A percentile compares a stretch with the other conserved stretches of the same genome.
These are phyloP conservation scores for Amylocystis lapponica DNA, from an alignment of 768 basidiomycete species.

Conservation along the genomic window DNA sequence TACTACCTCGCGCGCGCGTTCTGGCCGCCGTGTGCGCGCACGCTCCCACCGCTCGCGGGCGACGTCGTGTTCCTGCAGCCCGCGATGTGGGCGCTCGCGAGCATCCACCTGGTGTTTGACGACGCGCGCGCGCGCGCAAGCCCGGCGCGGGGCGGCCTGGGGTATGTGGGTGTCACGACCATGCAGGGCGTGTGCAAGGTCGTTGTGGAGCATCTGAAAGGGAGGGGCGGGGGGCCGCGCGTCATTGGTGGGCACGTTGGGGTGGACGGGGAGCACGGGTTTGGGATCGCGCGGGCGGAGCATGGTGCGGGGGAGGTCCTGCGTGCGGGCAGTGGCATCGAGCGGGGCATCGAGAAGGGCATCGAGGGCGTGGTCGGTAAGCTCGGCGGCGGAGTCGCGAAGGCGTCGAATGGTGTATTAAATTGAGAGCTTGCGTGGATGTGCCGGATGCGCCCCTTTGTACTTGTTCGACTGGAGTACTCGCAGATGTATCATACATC, in stretches of 20 bases:
- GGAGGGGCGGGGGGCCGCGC: slow-evolving; percentile 19
- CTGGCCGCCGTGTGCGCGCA: slow-evolving; percentile 29
- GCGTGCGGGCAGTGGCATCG: slow-evolving; percentile 10
- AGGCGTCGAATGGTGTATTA: not conserved
- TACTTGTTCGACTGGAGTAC: not conserved
- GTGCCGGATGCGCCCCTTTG: not conserved
- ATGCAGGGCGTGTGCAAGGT: slow-evolving; percentile 31
- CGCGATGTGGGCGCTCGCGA: slow-evolving; percentile 29
- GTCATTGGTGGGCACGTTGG: slow-evolving; percentile 15
- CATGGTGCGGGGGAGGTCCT: slow-evolving; percentile 20
- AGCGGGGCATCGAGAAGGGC: not conserved
- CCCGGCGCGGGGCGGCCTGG: slow-evolving; percentile 32
- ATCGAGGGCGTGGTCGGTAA: not conserved
- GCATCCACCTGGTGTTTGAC: slow-evolving; percentile 34
- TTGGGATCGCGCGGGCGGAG: slow-evolving; percentile 22
- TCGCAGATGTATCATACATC: no score
- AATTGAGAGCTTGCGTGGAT: no score
- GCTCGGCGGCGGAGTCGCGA: not conserved
- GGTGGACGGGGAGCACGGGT: slow-evolving; percentile 16
- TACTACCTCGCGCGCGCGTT: slow-evolving; percentile 45
- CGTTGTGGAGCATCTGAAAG: slow-evolving; percentile 25
- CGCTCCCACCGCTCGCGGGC: slow-evolving; percentile 21
- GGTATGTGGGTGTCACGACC: slow-evolving; percentile 27
- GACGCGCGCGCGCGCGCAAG: slow-evolving; percentile 32
- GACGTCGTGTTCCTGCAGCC: slow-evolving; percentile 36